Percentiles rank a stretch among this genome's conserved stretches.
Conservation (phyloP, 148 eudicot genomes). For the Simmondsia chinensis region DNA sequence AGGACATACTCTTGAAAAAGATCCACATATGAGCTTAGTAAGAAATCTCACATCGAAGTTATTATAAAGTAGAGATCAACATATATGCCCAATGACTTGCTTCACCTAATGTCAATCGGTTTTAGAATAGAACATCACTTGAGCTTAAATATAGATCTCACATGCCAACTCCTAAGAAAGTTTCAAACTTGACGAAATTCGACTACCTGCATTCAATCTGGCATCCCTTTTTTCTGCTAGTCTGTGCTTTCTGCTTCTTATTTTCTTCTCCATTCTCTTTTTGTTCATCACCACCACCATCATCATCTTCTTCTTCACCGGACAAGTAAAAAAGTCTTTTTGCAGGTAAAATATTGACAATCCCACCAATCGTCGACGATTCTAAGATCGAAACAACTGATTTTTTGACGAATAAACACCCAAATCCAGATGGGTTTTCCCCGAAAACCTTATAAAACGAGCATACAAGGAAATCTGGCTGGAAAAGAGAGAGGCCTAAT, state of each 20-base stretch:
- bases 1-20: too few relatives aligned
- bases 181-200: conserved; percentile 83
- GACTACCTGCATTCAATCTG: conserved; percentile 41
- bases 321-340: conserved; percentile 21
- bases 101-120: too few relatives aligned
- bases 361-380: conserved; percentile 42
- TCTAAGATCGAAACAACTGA: conserved; percentile 47
- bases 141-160: too few relatives aligned
- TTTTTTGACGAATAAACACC: conserved; percentile 82
- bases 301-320: too few relatives aligned
- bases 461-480: conserved; percentile 77
- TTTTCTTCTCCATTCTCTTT: conserved; percentile 27
- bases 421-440: conserved; percentile 89
- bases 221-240: conserved; percentile 5
- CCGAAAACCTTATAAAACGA: conserved; percentile 95
- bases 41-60: too few relatives aligned
- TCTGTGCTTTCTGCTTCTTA: not conserved
- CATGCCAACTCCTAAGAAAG: too few relatives aligned
- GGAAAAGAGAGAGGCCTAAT: conserved; percentile 71
- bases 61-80: too few relatives aligned
- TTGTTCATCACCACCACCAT: conserved; percentile 34
- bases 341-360: conserved; percentile 44
- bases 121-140: too few relatives aligned
- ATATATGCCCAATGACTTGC: too few relatives aligned
- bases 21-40: too few relatives aligned